Evolutionary conservation across 306 rosid species (phyloP).

Genomic region (Fragaria vesca): DNA sequence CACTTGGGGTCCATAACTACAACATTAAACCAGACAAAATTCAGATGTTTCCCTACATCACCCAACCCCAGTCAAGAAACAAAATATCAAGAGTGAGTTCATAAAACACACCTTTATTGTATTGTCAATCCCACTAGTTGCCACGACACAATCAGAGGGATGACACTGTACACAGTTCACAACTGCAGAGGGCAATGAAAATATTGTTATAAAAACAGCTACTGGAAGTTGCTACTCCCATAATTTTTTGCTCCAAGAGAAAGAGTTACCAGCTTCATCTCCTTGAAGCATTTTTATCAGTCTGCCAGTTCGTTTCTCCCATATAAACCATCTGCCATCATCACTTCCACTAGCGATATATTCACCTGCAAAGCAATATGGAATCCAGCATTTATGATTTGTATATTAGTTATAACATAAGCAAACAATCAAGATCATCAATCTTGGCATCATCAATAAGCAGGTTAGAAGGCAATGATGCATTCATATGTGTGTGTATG

Average conservation of each 20-base stretch:
- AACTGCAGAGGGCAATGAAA: slow-evolving; percentile 47
- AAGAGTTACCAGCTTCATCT: slow-evolving; percentile 72
- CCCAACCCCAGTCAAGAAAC: slow-evolving; percentile 11
- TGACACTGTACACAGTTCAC: slow-evolving; percentile 93
- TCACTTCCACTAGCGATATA: slow-evolving; percentile 96
- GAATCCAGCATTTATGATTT: slow-evolving; percentile 7
- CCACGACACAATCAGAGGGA: slow-evolving; percentile 88
- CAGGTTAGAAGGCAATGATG: neutral
- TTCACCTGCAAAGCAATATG: slow-evolving; percentile 61
- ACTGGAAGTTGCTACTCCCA: slow-evolving; percentile 6
- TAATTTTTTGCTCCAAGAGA: neutral
- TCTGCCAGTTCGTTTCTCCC: slow-evolving; percentile 95
- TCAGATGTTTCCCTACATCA: slow-evolving; percentile 26
- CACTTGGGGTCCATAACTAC: slow-evolving; percentile 88
- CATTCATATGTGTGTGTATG: neutral
- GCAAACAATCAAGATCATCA: neutral
- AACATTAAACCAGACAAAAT: slow-evolving; percentile 29
- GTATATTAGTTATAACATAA: neutral
- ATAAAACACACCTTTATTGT: slow-evolving; percentile 79
- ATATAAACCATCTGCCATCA: slow-evolving; percentile 97
- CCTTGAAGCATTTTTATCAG: slow-evolving; percentile 82
- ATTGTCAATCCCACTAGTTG: slow-evolving; percentile 91
- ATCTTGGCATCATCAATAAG: neutral
- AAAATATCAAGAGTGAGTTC: neutral
- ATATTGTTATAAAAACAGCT: slow-evolving; percentile 10